phyloP scores from a whole-genome alignment of 1,139 yeast genomes.

The Geotrichum macrosporum region DNA sequence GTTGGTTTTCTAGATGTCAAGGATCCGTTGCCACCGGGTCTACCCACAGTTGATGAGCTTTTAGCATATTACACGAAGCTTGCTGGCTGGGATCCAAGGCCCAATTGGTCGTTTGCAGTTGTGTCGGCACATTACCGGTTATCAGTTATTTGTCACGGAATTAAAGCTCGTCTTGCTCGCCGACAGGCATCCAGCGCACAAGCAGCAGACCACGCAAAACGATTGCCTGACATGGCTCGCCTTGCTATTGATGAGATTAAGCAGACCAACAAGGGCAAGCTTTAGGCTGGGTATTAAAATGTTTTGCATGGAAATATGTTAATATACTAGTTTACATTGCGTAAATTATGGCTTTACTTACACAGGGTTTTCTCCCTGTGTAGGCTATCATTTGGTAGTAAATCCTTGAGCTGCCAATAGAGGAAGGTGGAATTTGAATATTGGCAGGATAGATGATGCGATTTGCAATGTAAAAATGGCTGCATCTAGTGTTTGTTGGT shows the following conservation, averaged over 20 bases:
- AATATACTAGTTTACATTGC: too few species aligned
- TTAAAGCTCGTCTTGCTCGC: constrained; percentile 55
- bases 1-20: constrained; percentile 18
- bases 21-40: constrained; percentile 28
- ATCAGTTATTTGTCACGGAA: constrained; percentile 62
- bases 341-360: too few species aligned
- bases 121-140: constrained; percentile 59
- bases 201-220: constrained; percentile 46
- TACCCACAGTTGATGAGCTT: constrained; percentile 31
- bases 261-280: constrained; percentile 8
- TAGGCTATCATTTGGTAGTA: too few species aligned
- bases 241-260: constrained; percentile 35
- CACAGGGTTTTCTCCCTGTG: too few species aligned
- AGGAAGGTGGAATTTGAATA: too few species aligned
- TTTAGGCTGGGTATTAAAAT: too few species aligned
- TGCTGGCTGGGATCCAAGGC: constrained; percentile 36
- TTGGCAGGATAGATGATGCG: too few species aligned
- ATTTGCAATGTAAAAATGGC: too few species aligned
- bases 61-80: constrained; percentile 27
- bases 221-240: constrained; percentile 46
- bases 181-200: constrained; percentile 60
- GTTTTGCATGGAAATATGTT: too few species aligned
- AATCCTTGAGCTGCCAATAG: too few species aligned
- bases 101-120: constrained; percentile 52
- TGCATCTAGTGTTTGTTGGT: too few species aligned